Evolutionary conservation across 176 grass and related monocot genomes (phyloP).

Genomic region (Elaeis guineensis): DNA sequence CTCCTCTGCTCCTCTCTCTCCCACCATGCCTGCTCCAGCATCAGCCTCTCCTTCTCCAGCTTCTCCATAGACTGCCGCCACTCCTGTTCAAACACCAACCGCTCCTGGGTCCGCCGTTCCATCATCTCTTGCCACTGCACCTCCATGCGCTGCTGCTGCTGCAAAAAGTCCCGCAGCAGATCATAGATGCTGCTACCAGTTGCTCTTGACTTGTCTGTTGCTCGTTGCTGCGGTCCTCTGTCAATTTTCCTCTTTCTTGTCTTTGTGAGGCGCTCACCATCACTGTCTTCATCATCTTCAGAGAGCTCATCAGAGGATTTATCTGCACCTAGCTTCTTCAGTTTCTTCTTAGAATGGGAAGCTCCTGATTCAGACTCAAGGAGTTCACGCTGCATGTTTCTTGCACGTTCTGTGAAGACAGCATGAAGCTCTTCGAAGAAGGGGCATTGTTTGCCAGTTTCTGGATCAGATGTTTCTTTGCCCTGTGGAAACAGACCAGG

Average conservation of each 20-base stretch:
- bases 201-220: conserved; percentile 3
- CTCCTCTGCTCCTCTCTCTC: conserved; percentile 88
- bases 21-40: conserved; percentile 71
- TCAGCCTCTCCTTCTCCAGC: conserved; percentile 68
- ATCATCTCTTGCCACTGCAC: conserved; percentile 52
- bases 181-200: conserved; percentile 22
- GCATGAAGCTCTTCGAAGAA: conserved; percentile 91
- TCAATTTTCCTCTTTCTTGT: conserved; percentile 27
- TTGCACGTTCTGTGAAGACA: conserved; percentile 72
- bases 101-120: conserved; percentile 53
- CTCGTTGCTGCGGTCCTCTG: conserved; percentile 20
- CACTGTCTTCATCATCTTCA: conserved; percentile 40
- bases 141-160: conserved; percentile 73
- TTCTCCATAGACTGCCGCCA: conserved; percentile 78
- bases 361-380: conserved; percentile 41
- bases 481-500: conserved; percentile 41
- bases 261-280: conserved; percentile 37
- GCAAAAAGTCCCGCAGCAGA: conserved; percentile 56
- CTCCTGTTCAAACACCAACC: conserved; percentile 52
- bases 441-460: conserved; percentile 58
- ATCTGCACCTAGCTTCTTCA: conserved; percentile 25
- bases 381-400: conserved; percentile 62
- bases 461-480: conserved; percentile 93
- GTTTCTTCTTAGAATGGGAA: conserved; percentile 22
- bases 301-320: conserved; percentile 26